Base-by-base conservation (phyloP, 2,329 filamentous ascomycete species). In the Sporothrix variecibatus region DNA sequence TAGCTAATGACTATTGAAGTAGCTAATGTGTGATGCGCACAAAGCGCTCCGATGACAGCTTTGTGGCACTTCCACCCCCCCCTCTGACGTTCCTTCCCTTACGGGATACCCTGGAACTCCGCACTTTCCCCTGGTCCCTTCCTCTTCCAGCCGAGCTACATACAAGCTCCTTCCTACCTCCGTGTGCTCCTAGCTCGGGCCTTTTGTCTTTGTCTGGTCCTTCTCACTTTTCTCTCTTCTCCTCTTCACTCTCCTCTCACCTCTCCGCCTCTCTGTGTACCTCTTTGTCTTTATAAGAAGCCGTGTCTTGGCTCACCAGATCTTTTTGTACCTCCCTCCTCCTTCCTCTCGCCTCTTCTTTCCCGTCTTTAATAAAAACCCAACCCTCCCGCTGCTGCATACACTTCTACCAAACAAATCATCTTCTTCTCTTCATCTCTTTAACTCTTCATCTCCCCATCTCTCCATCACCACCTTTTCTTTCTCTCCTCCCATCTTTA, bases 211-310 rank as follows among this genome's bases (percentile, higher is more conserved):
- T 9, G 31, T 31, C n/a, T 43, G 7, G 31, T 31, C 23, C 3
- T 17, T 20, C 31, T 23, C 46, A 4, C 23, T 71, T 20, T 34
- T 11, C 4, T 64, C 38, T 64, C n/a, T 67, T 12, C 56, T 43
- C 46, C 28, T 53, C 12, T 56, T 28, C 53, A 17, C 31, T 51
- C n/a, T 38, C 7, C 62, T 26, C 15, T 46, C 51, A 49, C 53
- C 15, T 23, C 70, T 38, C 15, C 43, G 15, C 31, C 1, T 51
- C 60, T 58, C 43, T 58, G 53, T n/a, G 69, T 71, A 71, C 69
- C 69, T 46, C 70, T 72, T 62, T 72, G 71, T 72, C 43, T 17
- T 28, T 72, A 72, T 72, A 72, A 72, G 70, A 72, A 65, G 70
- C 56, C 40, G 53, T 62, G 70, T 72, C 70, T 72, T 71, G 56